Evolutionary conservation across 2,329 filamentous ascomycete species (phyloP), one percentile per base, ranked within the genome.

Genomic region (Aureobasidium sp.): DNA sequence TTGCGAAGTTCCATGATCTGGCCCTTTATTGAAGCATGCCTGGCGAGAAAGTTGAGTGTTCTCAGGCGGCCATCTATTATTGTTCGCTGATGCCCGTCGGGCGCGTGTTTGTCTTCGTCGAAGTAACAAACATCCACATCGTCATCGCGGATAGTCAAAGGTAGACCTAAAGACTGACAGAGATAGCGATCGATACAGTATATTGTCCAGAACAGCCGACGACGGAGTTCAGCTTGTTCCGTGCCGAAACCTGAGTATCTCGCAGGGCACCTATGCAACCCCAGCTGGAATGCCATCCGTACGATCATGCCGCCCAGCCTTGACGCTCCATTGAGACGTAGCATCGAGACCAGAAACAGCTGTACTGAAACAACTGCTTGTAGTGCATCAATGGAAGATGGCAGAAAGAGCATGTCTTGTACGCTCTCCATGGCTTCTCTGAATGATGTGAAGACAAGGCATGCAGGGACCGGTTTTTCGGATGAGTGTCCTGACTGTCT

Each of bases 51-150:
- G 29, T 68, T 65, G 3, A 69, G 57, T 2, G 69, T 62, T 21
- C 30, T 47, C 1, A 58, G 21, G 3, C 54, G 41, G 7, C 39
- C 30, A 11, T 57, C 53, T 39, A 57, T 57, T 10, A 25, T 10
- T 36, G 16, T 34, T 32, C 8, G 29, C 6, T 44, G 47, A 53
- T 34, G 32, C 41, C 65, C 70, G 66, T 44, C 63, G 37, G 3
- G 21, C 21, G 2, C 62, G 63, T 83, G 81, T 1, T 68, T 69
- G 65, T 84, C 81, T 3, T 77, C 69, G 0, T 76, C 76, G 0
- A 78, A 79, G 61, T 81, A 81, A 64, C 83, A 85, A 1, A 85
- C 82, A 65, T 85, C 83, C 7, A 84, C 70, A 61, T 85, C 82
- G 45, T 83, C 79, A 63, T 85, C 82, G 55, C 78, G 77, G 11